Conservation (phyloP, 2,329 filamentous ascomycete species). For the Xylaria sp. region DNA sequence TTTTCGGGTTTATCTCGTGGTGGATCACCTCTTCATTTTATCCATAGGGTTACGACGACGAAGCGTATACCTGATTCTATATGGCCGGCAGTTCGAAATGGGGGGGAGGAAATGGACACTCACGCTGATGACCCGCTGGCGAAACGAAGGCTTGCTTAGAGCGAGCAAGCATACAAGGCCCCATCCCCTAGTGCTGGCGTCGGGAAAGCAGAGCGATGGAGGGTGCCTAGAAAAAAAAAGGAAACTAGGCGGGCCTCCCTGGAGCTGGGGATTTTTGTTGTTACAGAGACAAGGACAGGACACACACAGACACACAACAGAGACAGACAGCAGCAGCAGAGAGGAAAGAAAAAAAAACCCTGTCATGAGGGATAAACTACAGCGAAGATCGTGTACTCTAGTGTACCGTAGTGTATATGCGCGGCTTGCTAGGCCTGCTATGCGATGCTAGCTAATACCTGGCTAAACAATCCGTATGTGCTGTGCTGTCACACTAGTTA, state of each 20-base stretch:
- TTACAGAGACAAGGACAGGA: too few relatives aligned
- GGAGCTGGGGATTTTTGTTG: too few relatives aligned
- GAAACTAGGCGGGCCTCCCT: too few relatives aligned
- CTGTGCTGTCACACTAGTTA: neutral
- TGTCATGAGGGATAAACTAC: neutral
- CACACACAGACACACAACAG: too few relatives aligned
- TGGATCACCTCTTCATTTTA: neutral
- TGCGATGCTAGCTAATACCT: neutral
- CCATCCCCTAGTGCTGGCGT: too few relatives aligned
- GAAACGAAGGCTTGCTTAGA: neutral
- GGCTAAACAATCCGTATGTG: slow-evolving; percentile 4
- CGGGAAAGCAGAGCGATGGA: neutral
- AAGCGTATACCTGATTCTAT: neutral
- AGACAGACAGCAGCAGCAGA: too few relatives aligned
- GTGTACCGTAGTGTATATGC: neutral
- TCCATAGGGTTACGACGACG: neutral
- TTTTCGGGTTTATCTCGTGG: slow-evolving; percentile 3
- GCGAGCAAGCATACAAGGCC: neutral
- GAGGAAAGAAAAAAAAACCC: neutral
- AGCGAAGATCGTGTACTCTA: slow-evolving; percentile 12
- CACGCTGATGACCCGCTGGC: neutral
- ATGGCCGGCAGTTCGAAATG: neutral
- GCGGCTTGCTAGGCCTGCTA: neutral
- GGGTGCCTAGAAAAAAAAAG: neutral
- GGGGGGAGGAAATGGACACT: neutral